phyloP scores from a whole-genome alignment of 768 basidiomycete species.

The Phallus indusiatus region DNA sequence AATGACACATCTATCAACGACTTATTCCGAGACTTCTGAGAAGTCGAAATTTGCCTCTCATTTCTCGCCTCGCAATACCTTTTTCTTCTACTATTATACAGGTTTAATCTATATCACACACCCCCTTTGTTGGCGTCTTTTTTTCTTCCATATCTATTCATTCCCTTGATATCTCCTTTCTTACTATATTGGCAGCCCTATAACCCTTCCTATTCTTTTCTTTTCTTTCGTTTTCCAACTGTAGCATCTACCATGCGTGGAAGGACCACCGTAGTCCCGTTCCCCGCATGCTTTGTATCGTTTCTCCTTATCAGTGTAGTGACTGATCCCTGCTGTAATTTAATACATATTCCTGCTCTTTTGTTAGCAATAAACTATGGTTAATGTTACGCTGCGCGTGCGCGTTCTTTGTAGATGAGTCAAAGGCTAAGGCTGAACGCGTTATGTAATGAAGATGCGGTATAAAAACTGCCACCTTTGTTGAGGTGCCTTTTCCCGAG shows the following conservation, averaged over 20 bases:
- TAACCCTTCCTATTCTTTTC: neutral
- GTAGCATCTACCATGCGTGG: constrained; percentile 9
- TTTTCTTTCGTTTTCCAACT: neutral
- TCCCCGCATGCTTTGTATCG: constrained; percentile 7
- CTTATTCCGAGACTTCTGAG: constrained; percentile 12
- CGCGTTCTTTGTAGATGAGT: neutral
- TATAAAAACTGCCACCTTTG: no score
- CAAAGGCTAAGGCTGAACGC: no score
- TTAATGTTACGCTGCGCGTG: neutral
- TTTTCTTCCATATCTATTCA: neutral
- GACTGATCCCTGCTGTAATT: constrained; percentile 3
- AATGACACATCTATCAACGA: constrained; percentile 1
- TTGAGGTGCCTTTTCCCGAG: no score
- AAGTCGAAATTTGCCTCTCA: neutral
- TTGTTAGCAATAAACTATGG: neutral
- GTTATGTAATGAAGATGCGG: no score
- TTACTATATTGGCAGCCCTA: neutral
- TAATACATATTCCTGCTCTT: neutral
- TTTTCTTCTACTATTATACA: neutral
- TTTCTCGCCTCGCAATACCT: neutral
- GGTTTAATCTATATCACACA: neutral
- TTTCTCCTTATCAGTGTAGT: neutral
- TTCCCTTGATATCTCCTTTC: neutral
- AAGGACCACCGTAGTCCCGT: neutral
- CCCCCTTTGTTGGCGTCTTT: neutral